These are phyloP conservation scores for Boletellus emodensis DNA, from an alignment of 768 basidiomycete genomes.

Conservation along the genomic window DNA sequence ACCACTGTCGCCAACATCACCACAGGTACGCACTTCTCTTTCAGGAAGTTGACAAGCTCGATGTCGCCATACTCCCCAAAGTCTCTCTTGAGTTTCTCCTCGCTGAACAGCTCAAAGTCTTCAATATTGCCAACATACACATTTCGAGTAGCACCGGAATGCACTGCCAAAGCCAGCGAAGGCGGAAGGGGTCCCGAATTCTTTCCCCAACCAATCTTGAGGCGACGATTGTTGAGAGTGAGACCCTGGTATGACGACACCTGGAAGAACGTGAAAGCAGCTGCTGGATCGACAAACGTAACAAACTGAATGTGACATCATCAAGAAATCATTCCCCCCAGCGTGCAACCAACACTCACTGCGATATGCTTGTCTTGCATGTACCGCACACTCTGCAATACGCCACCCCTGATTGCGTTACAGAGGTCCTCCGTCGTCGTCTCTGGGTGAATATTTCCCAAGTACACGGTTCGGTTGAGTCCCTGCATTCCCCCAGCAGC, in stretches of 20 bases:
- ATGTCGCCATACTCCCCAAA: slow-evolving; percentile 97
- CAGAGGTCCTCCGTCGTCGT: slow-evolving; percentile 93
- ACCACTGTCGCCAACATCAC: not conserved
- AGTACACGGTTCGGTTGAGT: slow-evolving; percentile 89
- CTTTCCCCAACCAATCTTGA: slow-evolving; percentile 99
- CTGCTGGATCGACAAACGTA: slow-evolving; percentile 91
- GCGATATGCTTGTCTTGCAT: slow-evolving; percentile 98
- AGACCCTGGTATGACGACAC: slow-evolving; percentile 87
- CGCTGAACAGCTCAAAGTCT: slow-evolving; percentile 89
- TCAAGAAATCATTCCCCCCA: slow-evolving; percentile 1
- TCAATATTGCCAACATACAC: slow-evolving; percentile 96
- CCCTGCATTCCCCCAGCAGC: slow-evolving; percentile 41
- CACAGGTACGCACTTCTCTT: slow-evolving; percentile 72
- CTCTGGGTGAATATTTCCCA: slow-evolving; percentile 96
- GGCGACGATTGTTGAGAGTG: slow-evolving; percentile 85
- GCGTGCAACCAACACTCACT: slow-evolving; percentile 43
- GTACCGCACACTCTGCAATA: slow-evolving; percentile 90
- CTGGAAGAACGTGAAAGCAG: slow-evolving; percentile 92
- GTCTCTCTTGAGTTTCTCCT: slow-evolving; percentile 87
- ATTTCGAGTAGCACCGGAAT: slow-evolving; percentile 91
- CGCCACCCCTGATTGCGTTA: slow-evolving; percentile 95
- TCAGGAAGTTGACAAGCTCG: slow-evolving; percentile 92
- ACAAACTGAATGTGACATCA: slow-evolving; percentile 60
- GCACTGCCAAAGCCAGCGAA: slow-evolving; percentile 81
- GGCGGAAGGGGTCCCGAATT: slow-evolving; percentile 85